These are phyloP conservation scores for Trichophyton verrucosum DNA, from an alignment of 2,329 filamentous ascomycete genomes.

Conservation along the genomic window DNA sequence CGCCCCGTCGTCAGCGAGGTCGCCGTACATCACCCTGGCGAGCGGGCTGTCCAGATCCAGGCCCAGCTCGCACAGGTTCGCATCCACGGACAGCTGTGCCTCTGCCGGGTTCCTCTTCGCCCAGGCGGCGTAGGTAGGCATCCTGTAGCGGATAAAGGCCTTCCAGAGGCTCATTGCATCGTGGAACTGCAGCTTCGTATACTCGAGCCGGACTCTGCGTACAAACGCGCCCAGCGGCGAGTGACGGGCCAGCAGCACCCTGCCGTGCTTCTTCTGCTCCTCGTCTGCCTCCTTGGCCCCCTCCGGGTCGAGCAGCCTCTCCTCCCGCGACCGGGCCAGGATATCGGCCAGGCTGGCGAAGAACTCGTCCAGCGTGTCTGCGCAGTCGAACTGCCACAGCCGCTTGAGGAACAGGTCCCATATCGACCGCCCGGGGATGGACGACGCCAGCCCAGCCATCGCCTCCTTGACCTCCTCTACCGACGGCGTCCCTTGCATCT, in stretches of 20 bases:
- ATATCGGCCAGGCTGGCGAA: constrained; percentile 50
- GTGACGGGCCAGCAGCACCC: constrained; percentile 54
- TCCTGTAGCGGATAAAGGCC: constrained; percentile 66
- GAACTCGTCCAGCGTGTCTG: constrained; percentile 68
- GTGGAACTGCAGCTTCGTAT: constrained; percentile 64
- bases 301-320: constrained; percentile 46
- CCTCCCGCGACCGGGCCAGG: constrained; percentile 50
- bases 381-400: constrained; percentile 72
- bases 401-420: constrained; percentile 74
- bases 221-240: constrained; percentile 76
- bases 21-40: constrained; percentile 40
- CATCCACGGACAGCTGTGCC: constrained; percentile 44
- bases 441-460: constrained; percentile 35
- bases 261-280: constrained; percentile 27
- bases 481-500: constrained; percentile 15
- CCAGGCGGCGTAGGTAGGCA: constrained; percentile 56
- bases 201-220: constrained; percentile 64
- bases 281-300: constrained; percentile 32
- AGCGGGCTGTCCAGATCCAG: constrained; percentile 41
- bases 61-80: constrained; percentile 48
- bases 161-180: constrained; percentile 71
- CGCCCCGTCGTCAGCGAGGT: constrained; percentile 28
- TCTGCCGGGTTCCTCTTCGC: constrained; percentile 40
- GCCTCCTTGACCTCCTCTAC: constrained; percentile 38
- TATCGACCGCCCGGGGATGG: constrained; percentile 62